phyloP scores from a whole-genome alignment of 306 rosid genomes.

The Nissolia schottii region DNA sequence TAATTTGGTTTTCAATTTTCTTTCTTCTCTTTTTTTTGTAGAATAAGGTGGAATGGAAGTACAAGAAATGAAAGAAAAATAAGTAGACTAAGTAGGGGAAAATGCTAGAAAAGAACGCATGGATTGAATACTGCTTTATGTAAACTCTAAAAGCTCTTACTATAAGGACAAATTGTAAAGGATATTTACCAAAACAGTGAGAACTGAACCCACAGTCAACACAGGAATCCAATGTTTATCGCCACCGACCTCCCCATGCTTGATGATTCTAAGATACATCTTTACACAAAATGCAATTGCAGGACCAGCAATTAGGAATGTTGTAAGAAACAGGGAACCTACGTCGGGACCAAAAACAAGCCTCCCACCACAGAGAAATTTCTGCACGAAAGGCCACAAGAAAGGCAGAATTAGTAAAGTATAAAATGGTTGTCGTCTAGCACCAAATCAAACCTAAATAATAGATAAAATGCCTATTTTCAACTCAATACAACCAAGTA shows the following conservation, averaged over 20 bases:
- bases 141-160: neutral
- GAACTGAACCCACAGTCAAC: slow-evolving; percentile 43
- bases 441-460: neutral
- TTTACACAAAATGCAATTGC: slow-evolving; percentile 67
- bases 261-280: slow-evolving; percentile 39
- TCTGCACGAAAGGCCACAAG: slow-evolving; percentile 46
- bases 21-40: neutral
- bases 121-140: neutral
- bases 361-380: slow-evolving; percentile 84
- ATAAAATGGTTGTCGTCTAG: neutral
- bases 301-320: slow-evolving; percentile 63
- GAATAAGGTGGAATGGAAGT: neutral
- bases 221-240: slow-evolving; percentile 45
- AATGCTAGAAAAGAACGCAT: neutral
- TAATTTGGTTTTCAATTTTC: neutral
- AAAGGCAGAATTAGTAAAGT: slow-evolving; percentile 31
- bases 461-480: neutral
- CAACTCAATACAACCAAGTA: slow-evolving; percentile 9
- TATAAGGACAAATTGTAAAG: neutral
- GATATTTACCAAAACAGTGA: slow-evolving; percentile 68
- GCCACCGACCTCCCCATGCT: neutral
- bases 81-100: neutral
- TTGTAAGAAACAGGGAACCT: slow-evolving; percentile 67
- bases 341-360: slow-evolving; percentile 91
- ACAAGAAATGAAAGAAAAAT: neutral